A percentile compares a stretch with the other conserved stretches of the same genome.
Conservation (phyloP, 176 grass and related monocot species). For the Oryza punctata region DNA sequence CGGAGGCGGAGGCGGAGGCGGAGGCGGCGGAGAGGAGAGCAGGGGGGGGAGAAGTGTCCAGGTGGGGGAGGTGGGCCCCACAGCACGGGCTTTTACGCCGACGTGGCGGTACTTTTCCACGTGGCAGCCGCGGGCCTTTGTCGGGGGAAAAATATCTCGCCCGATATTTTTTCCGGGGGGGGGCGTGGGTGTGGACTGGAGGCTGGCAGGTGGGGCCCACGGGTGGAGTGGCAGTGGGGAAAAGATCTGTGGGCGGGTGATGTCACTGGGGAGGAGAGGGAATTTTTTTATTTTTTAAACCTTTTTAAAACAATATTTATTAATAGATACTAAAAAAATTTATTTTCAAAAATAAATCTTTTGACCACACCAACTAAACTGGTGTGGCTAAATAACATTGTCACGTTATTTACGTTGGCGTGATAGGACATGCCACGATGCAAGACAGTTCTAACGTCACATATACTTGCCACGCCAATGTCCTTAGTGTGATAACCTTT, state of each 20-base stretch:
- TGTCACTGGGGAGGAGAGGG: background rate
- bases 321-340: too few species aligned
- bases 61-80: conserved; percentile 17
- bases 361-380: too few species aligned
- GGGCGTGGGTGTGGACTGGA: background rate
- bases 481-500: too few species aligned
- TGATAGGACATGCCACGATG: too few species aligned
- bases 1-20: background rate
- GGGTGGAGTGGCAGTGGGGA: background rate
- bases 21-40: background rate
- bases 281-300: too few species aligned
- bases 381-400: too few species aligned
- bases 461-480: too few species aligned
- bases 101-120: conserved; percentile 45
- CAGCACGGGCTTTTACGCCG: conserved; percentile 35
- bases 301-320: too few species aligned
- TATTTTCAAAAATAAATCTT: too few species aligned
- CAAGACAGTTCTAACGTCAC: too few species aligned
- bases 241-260: conserved; percentile 44
- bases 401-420: too few species aligned
- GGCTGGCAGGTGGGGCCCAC: background rate
- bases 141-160: conserved; percentile 45
- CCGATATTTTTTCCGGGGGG: conserved; percentile 45
- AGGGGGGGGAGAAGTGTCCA: background rate
- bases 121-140: conserved; percentile 23